phyloP scores from a whole-genome alignment of 768 basidiomycete species.

The Tylopilus subfusipes region DNA sequence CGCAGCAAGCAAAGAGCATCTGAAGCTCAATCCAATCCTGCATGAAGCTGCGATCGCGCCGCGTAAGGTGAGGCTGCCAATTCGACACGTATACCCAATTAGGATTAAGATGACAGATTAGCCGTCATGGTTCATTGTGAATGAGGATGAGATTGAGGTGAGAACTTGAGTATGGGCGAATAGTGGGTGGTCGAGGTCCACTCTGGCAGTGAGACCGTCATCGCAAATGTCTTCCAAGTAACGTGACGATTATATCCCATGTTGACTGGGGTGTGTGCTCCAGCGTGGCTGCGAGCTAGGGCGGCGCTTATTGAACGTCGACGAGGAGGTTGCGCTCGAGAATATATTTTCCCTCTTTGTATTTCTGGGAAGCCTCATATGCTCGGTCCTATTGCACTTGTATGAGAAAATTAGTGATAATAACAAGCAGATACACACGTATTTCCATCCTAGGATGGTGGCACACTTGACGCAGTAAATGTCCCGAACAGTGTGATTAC shows the following conservation, averaged over 20 bases:
- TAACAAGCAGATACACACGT: constrained; percentile 46
- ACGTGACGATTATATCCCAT: constrained; percentile 8
- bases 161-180: constrained; percentile 9
- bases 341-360: constrained; percentile 98
- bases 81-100: constrained; percentile 22
- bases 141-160: constrained; percentile 16
- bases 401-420: background rate
- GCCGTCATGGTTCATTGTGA: constrained; percentile 20
- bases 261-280: constrained; percentile 1
- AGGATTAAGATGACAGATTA: constrained; percentile 21
- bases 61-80: constrained; percentile 7
- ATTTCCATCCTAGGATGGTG: constrained; percentile 94
- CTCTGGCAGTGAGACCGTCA: constrained; percentile 15
- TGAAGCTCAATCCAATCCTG: background rate
- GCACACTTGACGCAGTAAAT: constrained; percentile 92
- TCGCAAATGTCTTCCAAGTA: background rate
- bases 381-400: constrained; percentile 69
- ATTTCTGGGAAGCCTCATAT: constrained; percentile 86
- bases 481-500: constrained; percentile 93
- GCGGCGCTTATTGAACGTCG: constrained; percentile 65
- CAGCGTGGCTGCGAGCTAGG: constrained; percentile 8
- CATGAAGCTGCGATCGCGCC: background rate
- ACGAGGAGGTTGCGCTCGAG: constrained; percentile 89
- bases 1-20: background rate
- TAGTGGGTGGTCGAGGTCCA: constrained; percentile 13